Conservation (phyloP, 2,329 filamentous ascomycete genomes). For the Diplodia seriata region DNA sequence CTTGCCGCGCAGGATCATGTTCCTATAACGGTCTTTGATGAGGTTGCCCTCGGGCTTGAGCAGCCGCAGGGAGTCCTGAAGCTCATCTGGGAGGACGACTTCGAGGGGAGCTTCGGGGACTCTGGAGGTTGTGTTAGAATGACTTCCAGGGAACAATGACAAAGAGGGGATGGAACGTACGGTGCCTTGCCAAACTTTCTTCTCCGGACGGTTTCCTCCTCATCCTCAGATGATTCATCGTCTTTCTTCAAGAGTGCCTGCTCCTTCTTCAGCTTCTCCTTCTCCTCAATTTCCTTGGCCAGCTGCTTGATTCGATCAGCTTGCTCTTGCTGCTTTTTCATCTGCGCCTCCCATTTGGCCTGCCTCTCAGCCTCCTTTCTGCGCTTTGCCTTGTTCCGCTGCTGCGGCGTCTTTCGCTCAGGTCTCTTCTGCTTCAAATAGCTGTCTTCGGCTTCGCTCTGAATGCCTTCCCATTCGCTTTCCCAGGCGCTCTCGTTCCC, state of each 20-base stretch:
- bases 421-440: conserved; percentile 77
- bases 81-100: conserved; percentile 58
- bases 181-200: conserved; percentile 73
- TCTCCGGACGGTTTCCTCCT: conserved; percentile 63
- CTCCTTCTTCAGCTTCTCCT: conserved; percentile 56
- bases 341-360: conserved; percentile 75
- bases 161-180: conserved; percentile 40
- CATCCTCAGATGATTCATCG: conserved; percentile 46
- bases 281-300: conserved; percentile 66
- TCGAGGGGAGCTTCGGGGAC: conserved; percentile 71
- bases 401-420: conserved; percentile 81
- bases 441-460: conserved; percentile 50
- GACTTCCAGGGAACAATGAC: no score
- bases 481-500: conserved; percentile 95
- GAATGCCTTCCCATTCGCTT: conserved; percentile 72
- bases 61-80: conserved; percentile 57
- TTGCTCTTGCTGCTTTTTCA: conserved; percentile 76
- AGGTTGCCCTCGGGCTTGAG: conserved; percentile 93
- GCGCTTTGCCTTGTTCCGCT: conserved; percentile 86
- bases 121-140: conserved; percentile 46
- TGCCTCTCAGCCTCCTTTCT: conserved; percentile 85
- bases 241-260: conserved; percentile 40
- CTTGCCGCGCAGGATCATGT: conserved; percentile 85
- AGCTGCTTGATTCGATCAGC: conserved; percentile 74
- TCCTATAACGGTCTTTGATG: conserved; percentile 89